Percentiles rank a stretch among this genome's conserved stretches.
phyloP scores from a whole-genome alignment of 1,139 yeast genomes.

The Pichia sp. region DNA sequence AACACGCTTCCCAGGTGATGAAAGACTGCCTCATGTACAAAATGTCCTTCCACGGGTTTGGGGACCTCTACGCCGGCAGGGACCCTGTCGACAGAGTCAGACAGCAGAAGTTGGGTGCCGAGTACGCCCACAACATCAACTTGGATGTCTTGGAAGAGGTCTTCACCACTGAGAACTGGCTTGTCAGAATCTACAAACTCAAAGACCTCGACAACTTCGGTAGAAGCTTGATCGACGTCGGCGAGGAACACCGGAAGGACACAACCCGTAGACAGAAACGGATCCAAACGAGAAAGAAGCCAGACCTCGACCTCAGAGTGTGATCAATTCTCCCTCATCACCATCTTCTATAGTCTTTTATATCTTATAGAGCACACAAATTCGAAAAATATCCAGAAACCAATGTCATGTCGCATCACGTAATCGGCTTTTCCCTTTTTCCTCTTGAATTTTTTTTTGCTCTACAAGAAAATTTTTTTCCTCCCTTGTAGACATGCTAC shows the following conservation, averaged over 20 bases:
- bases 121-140: slow-evolving; percentile 48
- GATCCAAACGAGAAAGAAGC: slow-evolving; percentile 31
- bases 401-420: no score
- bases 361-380: no score
- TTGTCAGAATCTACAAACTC: slow-evolving; percentile 90
- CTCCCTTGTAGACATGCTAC: not conserved
- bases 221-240: slow-evolving; percentile 52
- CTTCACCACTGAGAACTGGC: slow-evolving; percentile 94
- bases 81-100: slow-evolving; percentile 85
- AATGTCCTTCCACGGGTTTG: slow-evolving; percentile 85
- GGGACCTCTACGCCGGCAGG: slow-evolving; percentile 56
- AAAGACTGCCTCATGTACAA: slow-evolving; percentile 88
- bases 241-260: slow-evolving; percentile 31
- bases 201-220: slow-evolving; percentile 88
- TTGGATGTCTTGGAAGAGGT: slow-evolving; percentile 87
- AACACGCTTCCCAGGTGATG: slow-evolving; percentile 78
- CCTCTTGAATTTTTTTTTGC: not conserved
- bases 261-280: slow-evolving; percentile 34
- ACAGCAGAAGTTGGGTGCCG: slow-evolving; percentile 59
- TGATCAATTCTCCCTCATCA: not conserved
- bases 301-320: slow-evolving; percentile 29
- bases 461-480: not conserved
- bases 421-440: no score
- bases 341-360: not conserved
- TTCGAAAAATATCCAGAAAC: no score